phyloP scores from a whole-genome alignment of 345 rosid species.

The Melaleuca alternifolia region DNA sequence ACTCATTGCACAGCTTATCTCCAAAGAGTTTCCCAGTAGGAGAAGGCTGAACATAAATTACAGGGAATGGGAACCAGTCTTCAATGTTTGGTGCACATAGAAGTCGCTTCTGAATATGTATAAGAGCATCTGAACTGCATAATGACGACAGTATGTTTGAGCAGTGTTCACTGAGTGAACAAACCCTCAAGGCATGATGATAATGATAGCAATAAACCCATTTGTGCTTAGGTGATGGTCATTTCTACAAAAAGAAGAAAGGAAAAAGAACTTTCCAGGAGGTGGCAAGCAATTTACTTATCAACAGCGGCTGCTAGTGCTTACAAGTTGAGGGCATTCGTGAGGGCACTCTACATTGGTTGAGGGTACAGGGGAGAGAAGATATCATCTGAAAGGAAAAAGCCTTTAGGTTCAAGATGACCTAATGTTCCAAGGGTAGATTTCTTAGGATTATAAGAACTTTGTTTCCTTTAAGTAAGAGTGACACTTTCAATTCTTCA shows the following conservation, averaged over 20 bases:
- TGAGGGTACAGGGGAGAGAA: not conserved
- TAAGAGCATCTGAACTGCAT: not conserved
- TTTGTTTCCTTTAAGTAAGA: not conserved
- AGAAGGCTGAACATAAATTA: not conserved
- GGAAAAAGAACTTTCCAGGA: not conserved
- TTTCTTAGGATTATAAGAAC: not conserved
- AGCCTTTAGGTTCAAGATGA: not conserved
- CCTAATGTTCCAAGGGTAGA: not conserved
- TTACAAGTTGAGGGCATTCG: not conserved
- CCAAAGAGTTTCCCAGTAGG: not conserved
- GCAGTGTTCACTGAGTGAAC: not conserved
- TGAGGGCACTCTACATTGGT: not conserved
- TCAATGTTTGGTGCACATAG: not conserved
- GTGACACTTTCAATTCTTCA: not conserved
- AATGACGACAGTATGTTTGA: not conserved
- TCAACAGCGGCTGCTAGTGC: not conserved
- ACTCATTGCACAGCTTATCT: not conserved
- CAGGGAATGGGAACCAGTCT: not conserved
- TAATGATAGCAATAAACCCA: not conserved
- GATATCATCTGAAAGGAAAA: not conserved
- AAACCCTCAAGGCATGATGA: not conserved
- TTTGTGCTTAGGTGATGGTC: not conserved
- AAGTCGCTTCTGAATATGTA: not conserved
- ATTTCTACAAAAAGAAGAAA: not conserved
- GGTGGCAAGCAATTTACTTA: not conserved